A percentile compares a stretch with the other conserved stretches of the same genome.
phyloP scores from a whole-genome alignment of 192 early-diverging fungal genomes.

The Podila verticillata region DNA sequence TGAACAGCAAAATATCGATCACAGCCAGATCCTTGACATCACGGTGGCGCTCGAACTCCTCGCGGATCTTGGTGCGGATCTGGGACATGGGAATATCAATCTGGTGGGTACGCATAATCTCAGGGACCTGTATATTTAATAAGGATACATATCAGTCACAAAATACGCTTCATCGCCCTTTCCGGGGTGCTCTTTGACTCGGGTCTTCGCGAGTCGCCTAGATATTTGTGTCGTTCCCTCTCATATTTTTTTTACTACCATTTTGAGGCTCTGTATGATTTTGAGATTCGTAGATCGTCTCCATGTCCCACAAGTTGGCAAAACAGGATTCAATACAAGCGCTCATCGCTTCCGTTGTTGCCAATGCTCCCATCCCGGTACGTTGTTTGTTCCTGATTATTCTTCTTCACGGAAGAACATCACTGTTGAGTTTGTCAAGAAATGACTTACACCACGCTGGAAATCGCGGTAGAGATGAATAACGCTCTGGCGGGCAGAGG shows the following conservation, averaged over 20 bases:
- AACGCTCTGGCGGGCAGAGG: constrained; percentile 69
- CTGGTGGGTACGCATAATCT: constrained; percentile 77
- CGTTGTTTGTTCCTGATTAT: background rate
- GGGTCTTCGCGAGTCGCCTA: background rate
- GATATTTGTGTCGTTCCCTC: too few relatives aligned
- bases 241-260: too few relatives aligned
- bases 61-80: constrained; percentile 85
- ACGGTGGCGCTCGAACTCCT: constrained; percentile 89
- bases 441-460: constrained; percentile 66
- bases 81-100: constrained; percentile 75
- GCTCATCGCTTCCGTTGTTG: too few relatives aligned
- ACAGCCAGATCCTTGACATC: constrained; percentile 77
- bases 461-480: constrained; percentile 78
- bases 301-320: too few relatives aligned
- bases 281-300: too few relatives aligned
- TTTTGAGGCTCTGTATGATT: too few relatives aligned
- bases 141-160: background rate
- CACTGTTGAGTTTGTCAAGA: background rate
- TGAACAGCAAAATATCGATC: constrained; percentile 87
- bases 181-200: background rate
- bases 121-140: constrained; percentile 65
- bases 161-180: background rate
- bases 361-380: too few relatives aligned
- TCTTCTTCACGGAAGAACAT: background rate
- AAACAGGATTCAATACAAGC: too few relatives aligned